Base-by-base conservation (phyloP, 176 grass and related monocot genomes). In the Aegilops longissima region DNA sequence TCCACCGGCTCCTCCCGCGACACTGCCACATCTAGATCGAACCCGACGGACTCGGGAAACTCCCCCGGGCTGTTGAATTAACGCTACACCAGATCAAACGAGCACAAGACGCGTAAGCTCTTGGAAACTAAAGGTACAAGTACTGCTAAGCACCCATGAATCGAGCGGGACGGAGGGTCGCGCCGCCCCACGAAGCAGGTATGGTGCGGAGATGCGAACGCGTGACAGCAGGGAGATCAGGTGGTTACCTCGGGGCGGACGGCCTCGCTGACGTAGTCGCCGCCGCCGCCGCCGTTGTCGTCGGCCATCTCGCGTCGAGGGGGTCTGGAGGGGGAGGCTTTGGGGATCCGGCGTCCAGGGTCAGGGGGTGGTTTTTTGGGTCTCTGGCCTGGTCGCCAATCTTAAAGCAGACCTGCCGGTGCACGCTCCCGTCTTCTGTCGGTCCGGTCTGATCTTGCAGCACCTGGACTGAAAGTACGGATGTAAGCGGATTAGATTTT, bases 231-330 rank as follows among this genome's bases (percentile, higher is more conserved):
- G 30, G 71, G 29, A 40, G 30, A 1, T 13, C 38, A 36, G 69
- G 91, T 39, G 16, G 85, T 91, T 12, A 85, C 89, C 54, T 83
- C 86, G 16, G 82, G 56, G 31, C 89, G 94, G 8, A 40, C 91
- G 63, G 36, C 79, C 61, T 90, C 85, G 17, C 25, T 84, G 76
- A 75, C 82, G 73, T 69, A 73, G 49, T 25, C 85, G 29, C 52
- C 86, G 81, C 30, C 80, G 35, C 30, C 80, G 35, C 29, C 81
- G 74, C 67, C 83, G 47, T 81, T 69, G 61, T 90, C 83, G 61
- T 91, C 91, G 78, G 92, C 90, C 38, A 89, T 85, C 45, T 85
- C 87, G 85, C 76, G 81, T 63, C 70, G 61, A n/a, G 61, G 33
- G 18, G 25, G 35, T 3, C 52, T 18, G 65, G 4, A 38, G 8